Evolutionary conservation across 2,329 filamentous ascomycete genomes (phyloP), one percentile per base, ranked within the genome.

Genomic region (Aspergillus clavatus): DNA sequence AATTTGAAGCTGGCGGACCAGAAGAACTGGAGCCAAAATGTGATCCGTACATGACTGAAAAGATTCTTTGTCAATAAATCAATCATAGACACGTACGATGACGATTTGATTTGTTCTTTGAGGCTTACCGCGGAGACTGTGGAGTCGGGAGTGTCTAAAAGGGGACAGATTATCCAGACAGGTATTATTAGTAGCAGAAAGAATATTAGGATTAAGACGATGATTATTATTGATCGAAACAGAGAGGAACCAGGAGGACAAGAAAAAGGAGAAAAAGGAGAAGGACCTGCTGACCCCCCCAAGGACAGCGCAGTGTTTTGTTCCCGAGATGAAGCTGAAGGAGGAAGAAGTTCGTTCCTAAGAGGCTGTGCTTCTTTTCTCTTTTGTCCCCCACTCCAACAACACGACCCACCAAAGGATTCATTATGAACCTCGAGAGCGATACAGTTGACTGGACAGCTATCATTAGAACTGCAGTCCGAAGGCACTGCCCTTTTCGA

Each of bases 41-140:
- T 19, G 56, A 60, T 11, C 63, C 63, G 52, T 66, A 64, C 68
- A 71, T 71, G 19, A 37, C 56, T 47, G 26, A 16, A 19, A 39
- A 24, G 16, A 6, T 35, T 35, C 31, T 35, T 35, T 35, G 31
- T 35, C 31, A 35, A 16, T 35, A 16, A 18, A 35, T 18, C 6
- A 21, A 18, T 11, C n/a, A 35, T 35, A 16, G 10, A 35, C 19
- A 21, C 16, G n/a, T n/a, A 8, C 8, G 31, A 16, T 33, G 29
- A 16, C 16, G 29, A 18, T 35, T 10, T 21, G n/a, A 6, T 18
- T 21, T 8, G 16, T 35, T 35, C 31, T 35, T 35, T 10, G 8
- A 18, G 11, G 19, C 16, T 35, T 35, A 18, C 31, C 16, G 16
- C 31, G 19, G 31, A 18, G 19, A 10, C 16, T 10, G n/a, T 8